phyloP scores from a whole-genome alignment of 2,329 filamentous ascomycete species.

The Colletotrichum nymphaeae region DNA sequence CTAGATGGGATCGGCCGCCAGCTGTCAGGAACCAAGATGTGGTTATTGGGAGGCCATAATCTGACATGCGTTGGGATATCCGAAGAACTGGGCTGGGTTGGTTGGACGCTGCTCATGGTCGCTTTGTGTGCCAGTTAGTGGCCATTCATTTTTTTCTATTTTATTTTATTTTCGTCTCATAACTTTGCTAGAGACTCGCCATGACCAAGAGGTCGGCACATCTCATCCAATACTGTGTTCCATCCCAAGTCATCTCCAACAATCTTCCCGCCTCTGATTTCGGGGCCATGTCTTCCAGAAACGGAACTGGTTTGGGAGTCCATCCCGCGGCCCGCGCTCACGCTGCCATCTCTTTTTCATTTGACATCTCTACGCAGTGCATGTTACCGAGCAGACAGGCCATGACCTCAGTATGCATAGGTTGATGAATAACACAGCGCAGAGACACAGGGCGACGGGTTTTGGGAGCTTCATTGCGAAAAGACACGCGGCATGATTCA shows the following conservation, averaged over 20 bases:
- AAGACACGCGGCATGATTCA: constrained; percentile 7
- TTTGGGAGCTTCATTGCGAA: neutral
- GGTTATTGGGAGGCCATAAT: neutral
- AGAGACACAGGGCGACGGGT: too few species aligned
- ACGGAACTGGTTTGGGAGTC: neutral
- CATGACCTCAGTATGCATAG: neutral
- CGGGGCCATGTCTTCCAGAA: neutral
- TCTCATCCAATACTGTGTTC: constrained; percentile 18
- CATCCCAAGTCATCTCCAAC: constrained; percentile 2
- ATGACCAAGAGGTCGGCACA: neutral
- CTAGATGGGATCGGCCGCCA: neutral
- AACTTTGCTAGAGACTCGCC: neutral
- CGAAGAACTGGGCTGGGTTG: too few species aligned
- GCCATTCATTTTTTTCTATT: neutral
- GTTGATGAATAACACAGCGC: neutral
- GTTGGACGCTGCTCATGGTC: neutral
- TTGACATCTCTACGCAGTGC: too few species aligned
- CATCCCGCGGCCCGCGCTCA: neutral
- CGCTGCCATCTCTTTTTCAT: neutral
- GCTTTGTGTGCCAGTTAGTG: neutral
- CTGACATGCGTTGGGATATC: neutral
- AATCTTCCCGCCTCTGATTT: neutral
- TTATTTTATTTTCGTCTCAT: constrained; percentile 1
- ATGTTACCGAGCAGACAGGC: neutral
- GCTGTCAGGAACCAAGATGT: constrained; percentile 8